phyloP scores from a whole-genome alignment of 2,329 filamentous ascomycete species.

The Botrytis medusae region DNA sequence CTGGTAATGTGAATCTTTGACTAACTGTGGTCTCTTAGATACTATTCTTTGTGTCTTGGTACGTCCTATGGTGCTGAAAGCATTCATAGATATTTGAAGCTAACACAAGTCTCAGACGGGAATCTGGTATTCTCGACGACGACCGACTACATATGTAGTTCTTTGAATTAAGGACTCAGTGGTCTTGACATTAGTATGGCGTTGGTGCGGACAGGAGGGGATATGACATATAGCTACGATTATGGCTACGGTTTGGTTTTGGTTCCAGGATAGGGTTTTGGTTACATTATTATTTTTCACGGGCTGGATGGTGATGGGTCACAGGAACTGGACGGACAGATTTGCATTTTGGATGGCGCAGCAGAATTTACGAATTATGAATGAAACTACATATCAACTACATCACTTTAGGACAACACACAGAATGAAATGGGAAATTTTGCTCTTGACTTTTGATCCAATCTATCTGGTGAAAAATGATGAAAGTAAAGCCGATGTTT shows the following conservation, averaged over 20 bases:
- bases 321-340: background rate
- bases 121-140: slow-evolving; percentile 13
- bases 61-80: background rate
- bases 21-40: background rate
- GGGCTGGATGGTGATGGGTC: background rate
- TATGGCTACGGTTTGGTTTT: background rate
- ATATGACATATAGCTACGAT: background rate
- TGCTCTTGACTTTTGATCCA: background rate
- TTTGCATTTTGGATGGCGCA: background rate
- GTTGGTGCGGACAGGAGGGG: background rate
- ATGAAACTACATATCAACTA: background rate
- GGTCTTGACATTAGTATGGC: background rate
- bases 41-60: slow-evolving; percentile 3
- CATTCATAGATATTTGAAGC: background rate
- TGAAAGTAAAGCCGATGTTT: background rate
- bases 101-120: background rate
- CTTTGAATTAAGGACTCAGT: background rate
- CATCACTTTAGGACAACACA: background rate
- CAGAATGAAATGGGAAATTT: background rate
- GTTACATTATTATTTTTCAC: background rate
- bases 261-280: background rate
- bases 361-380: background rate
- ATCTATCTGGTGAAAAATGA: background rate
- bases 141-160: slow-evolving; percentile 13
- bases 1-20: background rate